Evolutionary conservation across 2,329 filamentous ascomycete genomes (phyloP), one percentile per base, ranked within the genome.

Genomic region (Phialophora verrucosa): DNA sequence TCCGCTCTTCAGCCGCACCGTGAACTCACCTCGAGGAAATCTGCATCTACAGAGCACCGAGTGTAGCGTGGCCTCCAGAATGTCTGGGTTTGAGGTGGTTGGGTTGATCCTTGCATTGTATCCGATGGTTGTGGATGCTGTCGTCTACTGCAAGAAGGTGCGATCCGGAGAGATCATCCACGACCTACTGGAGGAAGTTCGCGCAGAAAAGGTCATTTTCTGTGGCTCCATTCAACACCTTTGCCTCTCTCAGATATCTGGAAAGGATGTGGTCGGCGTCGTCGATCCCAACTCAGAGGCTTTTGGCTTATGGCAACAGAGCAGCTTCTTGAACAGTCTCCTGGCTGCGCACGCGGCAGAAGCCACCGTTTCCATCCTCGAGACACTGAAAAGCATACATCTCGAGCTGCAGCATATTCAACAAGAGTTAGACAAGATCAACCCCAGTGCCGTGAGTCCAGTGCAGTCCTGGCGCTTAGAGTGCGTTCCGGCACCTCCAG

Each of bases 201-300:
- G 53, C 14, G 53, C 53, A 20, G 53, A 56, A 31, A 56, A 20
- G n/a, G 31, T 56, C 53, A 56, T 56, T 23, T 56, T 56, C 53
- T 32, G 53, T 12, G 17, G 27, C 31, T 56, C 23, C 29, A 56
- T 35, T 56, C 53, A 56, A 56, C 53, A 56, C 35, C 53, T 56
- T n/a, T 56, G 53, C 53, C 23, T 31, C 1, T 56, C 35, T 17
- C 35, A 42, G 35, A 10, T 42, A 17, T 42, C 35, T 5, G 35
- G 35, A 6, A 42, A 14, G 35, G 14, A 42, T 17, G 35, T 42
- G 14, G 35, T 42, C 4, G 35, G 35, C 14, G 35, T 42, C 14
- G 14, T 42, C 35, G 35, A 42, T 17, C 35, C 35, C 5, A 14
- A 17, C 2, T 42, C 35, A 42, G 14, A 42, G 14, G 14, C 1